Evolutionary conservation across 805 yeast species (phyloP).

Genomic region (Sugiyamaella boreocaroliniensis): DNA sequence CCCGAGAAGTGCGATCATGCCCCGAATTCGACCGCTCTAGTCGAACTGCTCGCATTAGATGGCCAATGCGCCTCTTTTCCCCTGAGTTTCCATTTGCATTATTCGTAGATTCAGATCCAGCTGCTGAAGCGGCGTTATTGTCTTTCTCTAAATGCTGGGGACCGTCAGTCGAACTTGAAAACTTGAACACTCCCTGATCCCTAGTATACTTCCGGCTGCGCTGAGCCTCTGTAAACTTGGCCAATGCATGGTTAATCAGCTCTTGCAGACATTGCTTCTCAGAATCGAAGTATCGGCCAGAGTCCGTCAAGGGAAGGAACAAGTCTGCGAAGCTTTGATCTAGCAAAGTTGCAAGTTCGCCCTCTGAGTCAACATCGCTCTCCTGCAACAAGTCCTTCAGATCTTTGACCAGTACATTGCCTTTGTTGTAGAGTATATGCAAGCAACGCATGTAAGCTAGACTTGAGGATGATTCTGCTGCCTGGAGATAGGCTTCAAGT

Average conservation of each 20-base stretch:
- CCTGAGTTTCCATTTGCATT: slow-evolving; percentile 14
- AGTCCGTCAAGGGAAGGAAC: slow-evolving; percentile 62
- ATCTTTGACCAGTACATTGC: slow-evolving; percentile 55
- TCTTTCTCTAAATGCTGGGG: background rate
- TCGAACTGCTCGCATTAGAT: slow-evolving; percentile 19
- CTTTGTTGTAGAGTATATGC: slow-evolving; percentile 54
- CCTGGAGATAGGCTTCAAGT: slow-evolving; percentile 48
- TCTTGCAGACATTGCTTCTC: slow-evolving; percentile 64
- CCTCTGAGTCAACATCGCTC: slow-evolving; percentile 32
- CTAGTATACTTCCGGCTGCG: slow-evolving; percentile 32
- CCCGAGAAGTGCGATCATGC: background rate
- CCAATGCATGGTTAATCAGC: slow-evolving; percentile 35
- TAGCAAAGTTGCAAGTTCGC: slow-evolving; percentile 40
- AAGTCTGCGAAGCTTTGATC: slow-evolving; percentile 71
- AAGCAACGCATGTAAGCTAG: slow-evolving; percentile 71
- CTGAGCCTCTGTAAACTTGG: slow-evolving; percentile 39
- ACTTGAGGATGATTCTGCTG: slow-evolving; percentile 50
- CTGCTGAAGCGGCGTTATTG: background rate
- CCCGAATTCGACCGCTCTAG: slow-evolving; percentile 2
- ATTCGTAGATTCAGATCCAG: background rate
- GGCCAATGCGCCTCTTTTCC: slow-evolving; percentile 29
- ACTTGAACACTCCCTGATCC: slow-evolving; percentile 23
- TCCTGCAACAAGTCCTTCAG: slow-evolving; percentile 52
- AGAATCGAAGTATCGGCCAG: slow-evolving; percentile 58
- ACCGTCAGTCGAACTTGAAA: background rate